Base-by-base conservation (phyloP, 1,139 yeast species). In the Geotrichum siamense region DNA sequence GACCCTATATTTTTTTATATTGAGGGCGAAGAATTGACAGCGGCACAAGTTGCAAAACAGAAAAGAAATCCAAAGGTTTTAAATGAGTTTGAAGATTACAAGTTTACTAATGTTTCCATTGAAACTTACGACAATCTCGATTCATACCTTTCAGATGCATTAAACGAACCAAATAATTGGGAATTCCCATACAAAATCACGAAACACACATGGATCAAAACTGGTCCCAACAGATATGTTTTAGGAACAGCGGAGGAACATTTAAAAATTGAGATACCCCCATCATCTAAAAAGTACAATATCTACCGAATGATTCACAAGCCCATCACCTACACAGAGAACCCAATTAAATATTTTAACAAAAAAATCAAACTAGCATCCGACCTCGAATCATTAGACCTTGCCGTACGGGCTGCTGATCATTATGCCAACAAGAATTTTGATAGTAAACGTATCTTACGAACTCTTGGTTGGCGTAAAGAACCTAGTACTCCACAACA, bases 1-100 rank as follows among this genome's bases (percentile, higher is more conserved):
- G 60, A 74, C 2, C 61, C 68, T 20, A 5, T 35, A 44, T 6
- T 26, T 19, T 28, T 6, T 5, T 8, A 28, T 28, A 12, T 28
- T 28, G 12, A 28, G 31, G 15, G 6, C 15, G 10, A 10, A 30
- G 21, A 10, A 17, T 5, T 9, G 16, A 12, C 21, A 30, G 16
- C 15, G 17, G 34, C 5, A 16, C 5, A 30, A 15, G 21, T 16
- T 19, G 16, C n/a, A 12, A 16, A 30, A 30, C 8, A 5, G 6
- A 17, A 16, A 30, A 17, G 5, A 23, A 10, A 6, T 16, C 34
- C n/a, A 30, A 30, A 16, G 10, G 6, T 5, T 4, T 30, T 12
- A 30, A n/a, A 17, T 17, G 9, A 21, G 3, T 12, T 5, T 13
- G 22, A 20, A 39, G 16, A 44, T 37, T 16, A 39, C 35, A 9